phyloP scores from a whole-genome alignment of 768 basidiomycete genomes.

The Russula griseocarnosa region DNA sequence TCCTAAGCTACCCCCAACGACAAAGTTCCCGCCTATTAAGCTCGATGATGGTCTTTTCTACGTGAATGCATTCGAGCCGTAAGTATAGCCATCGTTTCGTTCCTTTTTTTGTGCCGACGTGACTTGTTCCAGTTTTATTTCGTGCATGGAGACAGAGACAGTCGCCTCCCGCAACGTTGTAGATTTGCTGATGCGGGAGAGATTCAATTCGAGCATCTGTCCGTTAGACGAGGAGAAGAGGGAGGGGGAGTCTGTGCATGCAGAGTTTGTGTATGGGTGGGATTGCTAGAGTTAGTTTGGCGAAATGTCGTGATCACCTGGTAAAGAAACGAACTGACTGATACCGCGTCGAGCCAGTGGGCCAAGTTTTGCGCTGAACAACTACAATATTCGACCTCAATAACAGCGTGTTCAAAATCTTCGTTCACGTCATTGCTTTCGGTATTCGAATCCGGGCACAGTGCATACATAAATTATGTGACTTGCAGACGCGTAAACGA shows the following conservation, averaged over 20 bases:
- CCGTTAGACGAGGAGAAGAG: neutral
- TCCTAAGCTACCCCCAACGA: conserved; percentile 64
- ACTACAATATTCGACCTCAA: no score
- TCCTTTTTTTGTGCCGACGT: neutral
- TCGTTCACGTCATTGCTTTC: neutral
- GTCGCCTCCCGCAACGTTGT: conserved; percentile 70
- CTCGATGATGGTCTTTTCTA: conserved; percentile 69
- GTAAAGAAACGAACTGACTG: neutral
- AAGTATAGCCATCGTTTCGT: conserved; percentile 34
- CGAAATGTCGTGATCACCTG: neutral
- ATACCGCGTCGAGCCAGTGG: neutral
- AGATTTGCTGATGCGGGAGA: conserved; percentile 69
- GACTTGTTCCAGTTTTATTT: conserved; percentile 56
- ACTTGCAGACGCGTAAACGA: neutral
- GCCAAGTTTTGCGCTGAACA: neutral
- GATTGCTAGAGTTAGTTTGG: neutral
- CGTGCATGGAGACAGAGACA: conserved; percentile 68
- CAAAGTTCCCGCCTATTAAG: conserved; percentile 69
- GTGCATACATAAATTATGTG: no score
- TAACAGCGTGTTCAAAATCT: neutral
- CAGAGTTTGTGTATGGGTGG: neutral
- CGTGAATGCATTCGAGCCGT: conserved; percentile 89
- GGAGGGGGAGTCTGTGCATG: neutral
- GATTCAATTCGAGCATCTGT: conserved; percentile 43
- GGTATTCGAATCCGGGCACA: neutral